phyloP scores from a whole-genome alignment of 2,329 filamentous ascomycete genomes.

The Penicillium polonicum region DNA sequence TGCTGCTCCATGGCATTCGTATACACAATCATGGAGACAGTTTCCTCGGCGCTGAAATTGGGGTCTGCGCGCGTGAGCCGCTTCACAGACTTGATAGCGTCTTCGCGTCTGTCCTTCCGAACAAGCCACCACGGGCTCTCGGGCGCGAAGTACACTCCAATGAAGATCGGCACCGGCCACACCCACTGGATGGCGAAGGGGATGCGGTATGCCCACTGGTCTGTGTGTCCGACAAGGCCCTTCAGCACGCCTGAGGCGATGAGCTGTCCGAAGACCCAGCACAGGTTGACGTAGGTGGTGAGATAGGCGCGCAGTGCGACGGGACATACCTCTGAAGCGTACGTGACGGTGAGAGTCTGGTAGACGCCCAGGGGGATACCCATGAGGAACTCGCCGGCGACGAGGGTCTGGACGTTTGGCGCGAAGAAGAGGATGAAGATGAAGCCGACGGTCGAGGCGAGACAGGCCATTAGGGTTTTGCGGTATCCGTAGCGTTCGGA shows the following conservation, averaged over 20 bases:
- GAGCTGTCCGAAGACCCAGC: conserved; percentile 45
- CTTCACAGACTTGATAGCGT: conserved; percentile 33
- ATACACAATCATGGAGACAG: conserved; percentile 40
- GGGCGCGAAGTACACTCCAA: conserved; percentile 30
- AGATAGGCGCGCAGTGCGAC: conserved; percentile 34
- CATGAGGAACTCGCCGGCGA: conserved; percentile 40
- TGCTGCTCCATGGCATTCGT: conserved; percentile 36
- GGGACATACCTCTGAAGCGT: conserved; percentile 41
- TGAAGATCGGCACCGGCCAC: conserved; percentile 26
- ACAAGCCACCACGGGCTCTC: conserved; percentile 43
- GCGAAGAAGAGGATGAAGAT: conserved; percentile 46
- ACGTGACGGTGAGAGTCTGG: conserved; percentile 36
- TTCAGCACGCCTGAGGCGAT: conserved; percentile 37
- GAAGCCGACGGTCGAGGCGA: conserved; percentile 25
- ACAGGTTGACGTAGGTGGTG: conserved; percentile 42
- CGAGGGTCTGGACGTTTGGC: conserved; percentile 33
- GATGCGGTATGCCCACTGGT: conserved; percentile 40
- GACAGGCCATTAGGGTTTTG: conserved; percentile 18
- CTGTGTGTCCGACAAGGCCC: conserved; percentile 28
- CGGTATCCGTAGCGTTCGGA: conserved; percentile 23
- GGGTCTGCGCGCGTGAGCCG: conserved; percentile 28
- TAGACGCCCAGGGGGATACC: conserved; percentile 44
- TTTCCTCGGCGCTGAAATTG: conserved; percentile 30
- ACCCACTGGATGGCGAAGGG: conserved; percentile 39
- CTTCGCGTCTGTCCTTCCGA: conserved; percentile 35